phyloP scores from a whole-genome alignment of 2,329 filamentous ascomycete species.

The Xylariaceae sp. region DNA sequence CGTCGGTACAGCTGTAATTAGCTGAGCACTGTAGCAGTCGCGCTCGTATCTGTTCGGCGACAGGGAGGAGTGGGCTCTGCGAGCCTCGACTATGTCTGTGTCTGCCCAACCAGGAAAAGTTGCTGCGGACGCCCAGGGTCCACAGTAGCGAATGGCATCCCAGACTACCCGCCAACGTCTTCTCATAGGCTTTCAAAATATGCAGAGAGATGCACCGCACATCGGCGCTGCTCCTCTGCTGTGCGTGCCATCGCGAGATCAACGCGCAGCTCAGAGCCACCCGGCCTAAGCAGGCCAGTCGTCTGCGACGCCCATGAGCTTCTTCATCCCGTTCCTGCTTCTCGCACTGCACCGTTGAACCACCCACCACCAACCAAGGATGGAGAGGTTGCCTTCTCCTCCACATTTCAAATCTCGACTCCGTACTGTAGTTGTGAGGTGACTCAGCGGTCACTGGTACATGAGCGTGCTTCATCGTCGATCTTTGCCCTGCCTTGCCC shows the following conservation, averaged over 20 bases:
- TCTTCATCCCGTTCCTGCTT: neutral
- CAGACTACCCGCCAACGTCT: constrained; percentile 24
- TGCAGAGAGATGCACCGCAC: constrained; percentile 38
- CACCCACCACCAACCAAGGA: too few species aligned
- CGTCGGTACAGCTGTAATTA: neutral
- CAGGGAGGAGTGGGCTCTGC: constrained; percentile 14
- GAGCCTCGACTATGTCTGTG: constrained; percentile 16
- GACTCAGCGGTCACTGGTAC: constrained; percentile 7
- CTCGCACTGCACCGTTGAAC: neutral
- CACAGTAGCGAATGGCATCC: constrained; percentile 31
- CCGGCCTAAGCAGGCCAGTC: neutral
- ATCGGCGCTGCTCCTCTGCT: constrained; percentile 38
- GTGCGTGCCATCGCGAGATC: constrained; percentile 17
- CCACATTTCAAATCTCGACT: neutral
- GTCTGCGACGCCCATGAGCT: constrained; percentile 5
- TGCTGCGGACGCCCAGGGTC: constrained; percentile 19
- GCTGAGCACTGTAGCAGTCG: constrained; percentile 1
- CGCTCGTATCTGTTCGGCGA: constrained; percentile 7
- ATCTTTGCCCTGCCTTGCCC: constrained; percentile 17
- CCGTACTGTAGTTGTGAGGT: constrained; percentile 1
- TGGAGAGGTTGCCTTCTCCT: too few species aligned
- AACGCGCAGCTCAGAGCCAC: neutral
- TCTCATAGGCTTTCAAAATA: constrained; percentile 37
- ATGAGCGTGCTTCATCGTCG: constrained; percentile 11
- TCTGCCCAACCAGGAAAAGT: constrained; percentile 23